Evolutionary conservation across 176 grass and related monocot species (phyloP).

Genomic region (Oropetium thomaeum): DNA sequence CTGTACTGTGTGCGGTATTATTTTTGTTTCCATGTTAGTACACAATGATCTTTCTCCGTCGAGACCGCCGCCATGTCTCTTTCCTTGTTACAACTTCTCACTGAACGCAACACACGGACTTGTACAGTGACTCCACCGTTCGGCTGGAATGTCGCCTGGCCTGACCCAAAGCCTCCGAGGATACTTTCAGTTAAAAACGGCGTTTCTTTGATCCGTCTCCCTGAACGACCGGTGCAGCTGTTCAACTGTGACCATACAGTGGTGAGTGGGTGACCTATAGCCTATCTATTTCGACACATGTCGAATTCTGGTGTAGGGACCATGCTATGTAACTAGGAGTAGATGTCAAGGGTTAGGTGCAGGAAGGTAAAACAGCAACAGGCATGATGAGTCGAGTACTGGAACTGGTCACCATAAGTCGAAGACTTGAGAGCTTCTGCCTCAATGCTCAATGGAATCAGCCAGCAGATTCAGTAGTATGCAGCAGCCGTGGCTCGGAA

Average conservation of each 20-base stretch:
- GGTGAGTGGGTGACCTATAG: too few relatives aligned
- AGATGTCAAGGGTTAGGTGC: constrained; percentile 39
- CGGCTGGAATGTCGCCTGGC: constrained; percentile 25
- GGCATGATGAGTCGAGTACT: constrained; percentile 14
- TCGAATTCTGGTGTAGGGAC: constrained; percentile 3
- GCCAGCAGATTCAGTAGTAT: not conserved
- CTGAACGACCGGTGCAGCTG: not conserved
- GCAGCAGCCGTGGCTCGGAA: constrained; percentile 1
- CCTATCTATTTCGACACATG: constrained; percentile 20
- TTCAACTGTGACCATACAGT: constrained; percentile 18
- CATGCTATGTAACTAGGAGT: not conserved
- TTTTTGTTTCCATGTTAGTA: not conserved
- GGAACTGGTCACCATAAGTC: constrained; percentile 32
- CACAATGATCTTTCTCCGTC: not conserved
- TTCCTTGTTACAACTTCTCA: not conserved
- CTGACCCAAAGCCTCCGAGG: constrained; percentile 2
- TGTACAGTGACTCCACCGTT: not conserved
- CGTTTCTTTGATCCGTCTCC: constrained; percentile 3
- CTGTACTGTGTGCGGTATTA: too few relatives aligned
- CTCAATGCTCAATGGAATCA: constrained; percentile 20
- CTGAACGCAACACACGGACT: not conserved
- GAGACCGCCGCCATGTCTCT: too few relatives aligned
- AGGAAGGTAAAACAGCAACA: constrained; percentile 33
- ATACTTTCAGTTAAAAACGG: constrained; percentile 10
- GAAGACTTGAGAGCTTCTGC: constrained; percentile 5